A percentile compares a stretch with the other conserved stretches of the same genome.
phyloP scores from a whole-genome alignment of 1,284 basidiomycete genomes.

The Lentinus polychrous region DNA sequence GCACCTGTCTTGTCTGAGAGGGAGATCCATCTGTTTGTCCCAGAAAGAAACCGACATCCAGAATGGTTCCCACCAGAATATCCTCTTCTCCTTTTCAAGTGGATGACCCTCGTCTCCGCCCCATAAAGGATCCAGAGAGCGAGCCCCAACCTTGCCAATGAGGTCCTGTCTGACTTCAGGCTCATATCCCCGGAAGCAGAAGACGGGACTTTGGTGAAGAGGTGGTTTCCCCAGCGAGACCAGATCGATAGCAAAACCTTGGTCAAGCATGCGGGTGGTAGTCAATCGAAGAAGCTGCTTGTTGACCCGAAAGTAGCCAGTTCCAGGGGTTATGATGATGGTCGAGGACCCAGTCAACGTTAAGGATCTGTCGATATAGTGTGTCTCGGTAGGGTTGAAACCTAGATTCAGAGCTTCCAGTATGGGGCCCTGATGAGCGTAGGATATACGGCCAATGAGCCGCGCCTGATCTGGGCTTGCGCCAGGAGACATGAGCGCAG shows the following conservation, averaged over 20 bases:
- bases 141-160: constrained; percentile 37
- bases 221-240: constrained; percentile 91
- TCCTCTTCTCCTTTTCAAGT: constrained; percentile 30
- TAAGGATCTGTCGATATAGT: constrained; percentile 94
- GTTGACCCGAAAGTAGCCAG: constrained; percentile 89
- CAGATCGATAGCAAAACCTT: constrained; percentile 87
- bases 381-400: constrained; percentile 89
- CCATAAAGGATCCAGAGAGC: constrained; percentile 74
- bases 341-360: constrained; percentile 87
- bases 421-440: constrained; percentile 92
- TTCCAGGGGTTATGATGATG: constrained; percentile 88
- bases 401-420: constrained; percentile 93
- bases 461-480: constrained; percentile 47
- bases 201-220: constrained; percentile 86
- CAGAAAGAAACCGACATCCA: constrained; percentile 79
- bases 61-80: constrained; percentile 84
- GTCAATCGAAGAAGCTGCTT: constrained; percentile 89
- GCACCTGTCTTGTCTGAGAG: constrained; percentile 81
- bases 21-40: constrained; percentile 82
- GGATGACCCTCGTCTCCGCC: constrained; percentile 53
- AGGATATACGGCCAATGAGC: constrained; percentile 72
- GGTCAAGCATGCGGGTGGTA: constrained; percentile 93
- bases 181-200: constrained; percentile 66
- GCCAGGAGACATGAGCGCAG: constrained; percentile 36
- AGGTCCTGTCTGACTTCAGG: constrained; percentile 33